Base-by-base conservation (phyloP, 2,329 filamentous ascomycete species). In the Trichophaea hybrida region DNA sequence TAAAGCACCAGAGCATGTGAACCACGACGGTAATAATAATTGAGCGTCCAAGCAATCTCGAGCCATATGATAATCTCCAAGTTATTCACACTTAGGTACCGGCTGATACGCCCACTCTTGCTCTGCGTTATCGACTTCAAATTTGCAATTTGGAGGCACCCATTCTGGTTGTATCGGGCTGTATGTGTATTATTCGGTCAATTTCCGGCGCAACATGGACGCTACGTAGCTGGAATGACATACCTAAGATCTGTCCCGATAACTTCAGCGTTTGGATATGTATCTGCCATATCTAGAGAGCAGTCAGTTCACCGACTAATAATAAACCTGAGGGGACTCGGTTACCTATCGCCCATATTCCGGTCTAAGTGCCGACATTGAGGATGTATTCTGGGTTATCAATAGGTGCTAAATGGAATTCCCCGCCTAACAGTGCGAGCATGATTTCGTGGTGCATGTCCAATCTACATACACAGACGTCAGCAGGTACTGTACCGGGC, bases 101-200 rank as follows among this genome's bases (percentile, higher is more conserved):
- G 6, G 15, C 57, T 32, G 57, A 37, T 57, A 66, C 2, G 58
- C 60, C 67, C 66, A 69, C 33, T 65, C 63, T 5, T 59, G 40
- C 31, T 68, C 66, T 6, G 59, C 58, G 49, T 68, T 65, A 38
- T 62, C 58, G 32, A 68, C 59, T 43, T 60, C 59, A 34, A 67
- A 69, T 43, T 52, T 57, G 31, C 59, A 46, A 43, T 66, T 66
- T 35, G 64, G 62, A 13, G 62, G 64, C 10, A 66, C 59, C 67
- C 72, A 69, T 43, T 66, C 64, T 0, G 74, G 73, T 56, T 76
- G 74, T 10, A 71, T 71, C 1, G 72, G 71, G 48, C 48, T 51
- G 31, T 51, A 50, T 24, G 10, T 15, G 17, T 10, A 24, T 12
- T 50, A 13, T 2, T 50, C 46, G 17, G 46, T 24, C 10, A 31